Evolutionary conservation across 2,329 filamentous ascomycete species (phyloP), one percentile per base, ranked within the genome.

Genomic region (Xylaria sp.): DNA sequence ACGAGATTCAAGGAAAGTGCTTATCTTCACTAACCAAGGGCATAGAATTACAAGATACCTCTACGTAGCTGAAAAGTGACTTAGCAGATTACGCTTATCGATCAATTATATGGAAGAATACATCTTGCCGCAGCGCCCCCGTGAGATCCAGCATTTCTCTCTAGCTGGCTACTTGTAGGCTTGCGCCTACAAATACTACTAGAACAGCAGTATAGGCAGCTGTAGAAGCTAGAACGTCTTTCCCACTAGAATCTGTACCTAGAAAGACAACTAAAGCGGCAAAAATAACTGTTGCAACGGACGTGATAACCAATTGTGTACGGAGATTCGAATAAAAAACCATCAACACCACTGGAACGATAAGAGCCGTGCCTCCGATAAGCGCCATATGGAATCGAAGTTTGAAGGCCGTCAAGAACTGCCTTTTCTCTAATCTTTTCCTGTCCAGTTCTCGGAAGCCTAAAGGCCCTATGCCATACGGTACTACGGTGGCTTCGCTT

Each of bases 301-400:
- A 48, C n/a, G 10, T 48, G 7, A 23, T 23, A 9, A 36, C 33
- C 44, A 48, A 48, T 48, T 11, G 44, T 11, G 44, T 48, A 48
- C 26, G 20, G 23, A 48, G 44, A 11, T 9, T 23, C 20, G 9
- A 10, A 23, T 23, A 26, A 9, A 23, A 17, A 23, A 17, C 44
- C 44, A 48, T 48, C 7, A 48, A 23, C 6, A 48, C 4, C 44
- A 48, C 44, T 11, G 44, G 44, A 20, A 23, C 44, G 20, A 48
- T n/a, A 23, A 48, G 44, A 23, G 44, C 20, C 44, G 44, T 48
- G 20, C 44, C 20, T 48, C 44, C 44, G 11, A 23, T 6, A 7
- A 48, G 20, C 20, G 44, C 44, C 44, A 48, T 36, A 20, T 48
- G 44, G 44, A 48, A 48, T 23, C 44, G 44, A 48, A 48, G 44